Base-by-base conservation (phyloP, 2,329 filamentous ascomycete genomes). In the Bipolaris bicolor region DNA sequence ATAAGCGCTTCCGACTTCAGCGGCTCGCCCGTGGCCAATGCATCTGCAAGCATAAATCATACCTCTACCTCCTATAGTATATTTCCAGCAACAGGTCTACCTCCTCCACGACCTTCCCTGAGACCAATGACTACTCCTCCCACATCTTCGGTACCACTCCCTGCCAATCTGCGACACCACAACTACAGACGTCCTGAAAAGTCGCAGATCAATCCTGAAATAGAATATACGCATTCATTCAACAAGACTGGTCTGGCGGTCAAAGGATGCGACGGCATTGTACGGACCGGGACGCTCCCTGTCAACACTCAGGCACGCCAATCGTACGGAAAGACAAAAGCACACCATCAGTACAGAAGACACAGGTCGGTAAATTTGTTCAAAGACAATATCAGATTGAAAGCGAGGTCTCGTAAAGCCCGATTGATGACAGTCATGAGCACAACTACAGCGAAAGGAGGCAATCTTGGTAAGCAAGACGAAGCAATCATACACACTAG, bases 211-310 rank as follows among this genome's bases (percentile, higher is more conserved):
- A 52, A 57, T 3, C 60, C 67, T 5, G 45, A 22, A 10, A 39
- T 67, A n/a, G 46, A 49, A 10, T 58, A 66, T 5, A 45, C 11
- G 7, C 49, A 66, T 31, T 57, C 57, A 2, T 47, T 57, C 20
- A 61, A 67, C 16, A 47, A 54, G 3, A 49, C 55, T 4, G 46
- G 41, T 10, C 56, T 60, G 7, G 34, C 49, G 31, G 58, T 73
- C 34, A 67, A 66, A 44, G 70, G 71, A 26, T 75, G 73, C 26
- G 72, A 67, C 15, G 70, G 70, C 6, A 37, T 74, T 11, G 54
- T 72, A 37, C 59, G 62, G 22, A 60, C 59, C n/a, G 50, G 58
- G 34, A 70, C 64, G 45, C 49, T 69, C 13, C 53, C 56, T 22
- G 64, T 62, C 34, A 62, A 61, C 11, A 65, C 61, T 16, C 63